Conservation (phyloP, 2,329 filamentous ascomycete species). For the Microdochium nivale region DNA sequence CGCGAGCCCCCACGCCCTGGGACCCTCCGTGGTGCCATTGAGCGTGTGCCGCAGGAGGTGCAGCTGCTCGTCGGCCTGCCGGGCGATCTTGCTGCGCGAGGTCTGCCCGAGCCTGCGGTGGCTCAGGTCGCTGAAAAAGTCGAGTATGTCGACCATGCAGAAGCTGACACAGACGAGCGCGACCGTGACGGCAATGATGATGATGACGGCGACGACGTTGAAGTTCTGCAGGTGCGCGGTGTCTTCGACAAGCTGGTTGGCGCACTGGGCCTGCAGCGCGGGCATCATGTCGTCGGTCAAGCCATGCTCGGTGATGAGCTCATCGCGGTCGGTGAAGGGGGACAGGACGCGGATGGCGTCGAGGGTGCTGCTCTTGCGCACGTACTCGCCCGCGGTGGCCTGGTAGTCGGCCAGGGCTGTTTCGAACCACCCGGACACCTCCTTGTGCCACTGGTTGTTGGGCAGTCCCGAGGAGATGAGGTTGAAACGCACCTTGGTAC, state of each 20-base stretch:
- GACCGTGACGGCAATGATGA: not conserved
- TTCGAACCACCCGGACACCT: constrained; percentile 3
- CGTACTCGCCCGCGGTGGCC: constrained; percentile 1
- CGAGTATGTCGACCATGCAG: not conserved
- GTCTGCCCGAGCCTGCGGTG: not conserved
- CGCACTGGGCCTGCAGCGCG: not conserved
- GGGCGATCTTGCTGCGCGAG: not conserved
- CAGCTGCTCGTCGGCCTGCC: not conserved
- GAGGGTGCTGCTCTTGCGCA: not conserved
- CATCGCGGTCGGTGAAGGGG: constrained; percentile 1
- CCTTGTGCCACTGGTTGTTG: constrained; percentile 2
- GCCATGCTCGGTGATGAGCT: not conserved
- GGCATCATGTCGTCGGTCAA: not conserved
- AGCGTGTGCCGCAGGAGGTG: not conserved
- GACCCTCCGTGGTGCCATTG: not conserved
- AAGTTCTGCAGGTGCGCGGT: constrained; percentile 4
- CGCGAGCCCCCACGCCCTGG: not conserved
- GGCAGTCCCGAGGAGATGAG: not conserved
- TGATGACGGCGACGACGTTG: constrained; percentile 1
- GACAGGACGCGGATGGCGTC: not conserved
- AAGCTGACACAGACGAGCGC: not conserved
- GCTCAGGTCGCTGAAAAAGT: not conserved
- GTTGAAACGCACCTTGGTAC: not conserved
- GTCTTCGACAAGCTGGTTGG: constrained; percentile 1
- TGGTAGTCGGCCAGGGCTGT: constrained; percentile 3